phyloP scores from a whole-genome alignment of 257 asterid genomes.

The Fraxinus excelsior region DNA sequence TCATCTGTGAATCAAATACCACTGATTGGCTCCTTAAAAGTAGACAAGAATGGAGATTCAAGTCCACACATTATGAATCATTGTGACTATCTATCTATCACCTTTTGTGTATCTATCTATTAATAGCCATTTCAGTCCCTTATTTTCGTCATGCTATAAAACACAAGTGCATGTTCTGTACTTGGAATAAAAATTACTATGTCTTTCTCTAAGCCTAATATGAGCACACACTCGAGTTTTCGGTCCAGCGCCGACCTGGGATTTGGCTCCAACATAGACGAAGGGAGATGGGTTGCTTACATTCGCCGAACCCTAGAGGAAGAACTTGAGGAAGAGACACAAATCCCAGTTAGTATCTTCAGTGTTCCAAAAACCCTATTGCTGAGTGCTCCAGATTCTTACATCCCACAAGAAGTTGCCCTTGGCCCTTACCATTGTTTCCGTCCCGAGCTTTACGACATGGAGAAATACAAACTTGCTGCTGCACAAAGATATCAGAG shows the following conservation, averaged over 20 bases:
- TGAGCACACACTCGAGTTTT: neutral
- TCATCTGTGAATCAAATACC: too few species aligned
- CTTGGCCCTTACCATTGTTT: constrained; percentile 44
- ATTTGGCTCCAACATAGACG: constrained; percentile 22
- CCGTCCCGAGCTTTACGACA: constrained; percentile 29
- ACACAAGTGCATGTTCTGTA: too few species aligned
- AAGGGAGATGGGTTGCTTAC: constrained; percentile 33
- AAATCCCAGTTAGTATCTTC: constrained; percentile 34
- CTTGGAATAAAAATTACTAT: neutral
- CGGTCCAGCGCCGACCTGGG: neutral
- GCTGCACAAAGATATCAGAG: constrained; percentile 39
- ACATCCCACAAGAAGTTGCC: constrained; percentile 37
- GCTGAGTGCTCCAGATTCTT: constrained; percentile 26
- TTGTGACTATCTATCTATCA: too few species aligned
- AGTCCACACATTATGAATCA: too few species aligned
- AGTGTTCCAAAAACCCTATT: constrained; percentile 35
- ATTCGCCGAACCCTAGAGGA: constrained; percentile 32
- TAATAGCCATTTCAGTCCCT: too few species aligned
- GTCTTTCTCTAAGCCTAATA: neutral
- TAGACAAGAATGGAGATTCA: too few species aligned
- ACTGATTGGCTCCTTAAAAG: too few species aligned
- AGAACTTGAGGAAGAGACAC: constrained; percentile 31
- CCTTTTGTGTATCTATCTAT: too few species aligned
- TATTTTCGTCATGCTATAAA: too few species aligned
- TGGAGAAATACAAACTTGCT: constrained; percentile 43